Base-by-base conservation (phyloP, 805 yeast genomes). In the Hanseniaspora guilliermondii region DNA sequence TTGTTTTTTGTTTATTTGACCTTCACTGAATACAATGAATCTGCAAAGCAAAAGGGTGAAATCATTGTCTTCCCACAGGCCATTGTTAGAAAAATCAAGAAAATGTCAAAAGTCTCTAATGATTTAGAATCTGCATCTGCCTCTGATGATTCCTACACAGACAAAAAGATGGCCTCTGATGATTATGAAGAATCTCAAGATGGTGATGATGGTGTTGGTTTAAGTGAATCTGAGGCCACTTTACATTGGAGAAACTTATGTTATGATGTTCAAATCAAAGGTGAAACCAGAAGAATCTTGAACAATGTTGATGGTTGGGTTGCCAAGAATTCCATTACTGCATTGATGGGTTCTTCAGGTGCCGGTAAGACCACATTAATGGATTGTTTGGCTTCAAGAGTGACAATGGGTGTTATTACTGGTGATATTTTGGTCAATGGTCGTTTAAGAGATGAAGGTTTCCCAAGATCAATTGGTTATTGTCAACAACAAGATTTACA, bases 401-500 rank as follows among this genome's bases (percentile, higher is more conserved):
- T 81, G 50, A 79, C 84, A 17, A 72, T 76, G 68, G 89, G 89
- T 70, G 79, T 79, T 53, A 80, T 83, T 54, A 75, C 85, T 49
- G 84, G 84, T 64, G 82, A 82, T 60, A 74, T 77, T 70, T 68
- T 79, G 65, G 85, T 82, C 35, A 79, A 83, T 65, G 88, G 87
- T 57, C 71, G 70, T 54, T 71, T 74, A 58, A 72, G 79, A 62
- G 83, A 78, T 62, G 68, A 73, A 42, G 78, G 85, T 5, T 83
- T 83, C 73, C 64, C 72, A 61, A 71, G 83, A 63, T 74, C 74
- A 52, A 82, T 82, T 60, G 87, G 87, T 60, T 83, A 83, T 63
- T 86, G 81, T 56, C 87, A 83, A 65, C 89, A 83, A 67, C 87
- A 82, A 62, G 88, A 82, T 75, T 68, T 83, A 55, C 88, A 83